These are phyloP conservation scores for Trichoderma afroharzianum DNA, from an alignment of 2,329 filamentous ascomycete genomes.

Conservation along the genomic window DNA sequence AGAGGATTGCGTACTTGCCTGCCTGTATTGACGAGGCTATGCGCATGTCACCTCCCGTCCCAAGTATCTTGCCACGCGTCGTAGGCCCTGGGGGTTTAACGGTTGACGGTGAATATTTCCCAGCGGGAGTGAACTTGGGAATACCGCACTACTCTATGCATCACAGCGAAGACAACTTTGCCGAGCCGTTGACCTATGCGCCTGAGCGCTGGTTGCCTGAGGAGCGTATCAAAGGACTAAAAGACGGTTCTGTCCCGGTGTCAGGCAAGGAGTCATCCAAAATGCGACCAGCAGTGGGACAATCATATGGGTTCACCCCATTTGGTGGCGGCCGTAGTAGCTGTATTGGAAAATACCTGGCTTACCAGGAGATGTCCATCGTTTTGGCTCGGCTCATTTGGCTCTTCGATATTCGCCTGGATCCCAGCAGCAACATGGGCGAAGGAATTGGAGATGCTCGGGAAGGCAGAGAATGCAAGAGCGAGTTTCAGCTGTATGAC, in stretches of 20 bases:
- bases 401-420: constrained; percentile 16
- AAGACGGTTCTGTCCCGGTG: constrained; percentile 8
- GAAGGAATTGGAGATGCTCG: constrained; percentile 2
- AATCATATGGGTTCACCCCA: constrained; percentile 12
- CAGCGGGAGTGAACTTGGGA: constrained; percentile 17
- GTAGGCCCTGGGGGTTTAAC: constrained; percentile 13
- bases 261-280: constrained; percentile 12
- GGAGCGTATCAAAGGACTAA: not conserved
- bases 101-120: constrained; percentile 20
- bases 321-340: constrained; percentile 16
- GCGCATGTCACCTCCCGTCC: constrained; percentile 17
- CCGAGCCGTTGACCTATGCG: constrained; percentile 13
- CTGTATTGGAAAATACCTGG: constrained; percentile 19
- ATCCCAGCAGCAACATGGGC: constrained; percentile 10
- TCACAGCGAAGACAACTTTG: constrained; percentile 15
- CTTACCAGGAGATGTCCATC: constrained; percentile 19
- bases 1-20: constrained; percentile 12
- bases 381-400: constrained; percentile 19
- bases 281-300: constrained; percentile 11
- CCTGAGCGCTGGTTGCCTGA: constrained; percentile 18
- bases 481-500: constrained; percentile 16
- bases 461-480: constrained; percentile 8
- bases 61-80: constrained; percentile 15
- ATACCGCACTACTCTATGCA: constrained; percentile 19
- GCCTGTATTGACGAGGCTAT: constrained; percentile 22